phyloP scores from a whole-genome alignment of 768 basidiomycete species.

The Leccinum pellstonianum region DNA sequence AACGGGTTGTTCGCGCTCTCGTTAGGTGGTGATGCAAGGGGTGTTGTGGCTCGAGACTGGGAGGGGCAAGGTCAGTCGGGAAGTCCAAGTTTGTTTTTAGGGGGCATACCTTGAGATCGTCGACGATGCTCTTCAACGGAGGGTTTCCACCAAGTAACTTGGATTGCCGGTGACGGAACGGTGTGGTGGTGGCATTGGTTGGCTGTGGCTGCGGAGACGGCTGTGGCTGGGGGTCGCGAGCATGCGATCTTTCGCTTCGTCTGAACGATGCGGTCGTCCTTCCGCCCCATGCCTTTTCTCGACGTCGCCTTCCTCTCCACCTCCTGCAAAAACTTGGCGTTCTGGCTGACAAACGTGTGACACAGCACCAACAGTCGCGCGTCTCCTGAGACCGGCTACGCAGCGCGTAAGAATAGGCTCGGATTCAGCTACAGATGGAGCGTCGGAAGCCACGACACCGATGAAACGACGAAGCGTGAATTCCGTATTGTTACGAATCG shows the following conservation, averaged over 20 bases:
- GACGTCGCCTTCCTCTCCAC: too few relatives aligned
- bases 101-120: constrained; percentile 63
- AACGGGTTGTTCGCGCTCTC: constrained; percentile 64
- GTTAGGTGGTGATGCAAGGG: constrained; percentile 39
- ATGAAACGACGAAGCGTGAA: too few relatives aligned
- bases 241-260: neutral
- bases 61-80: neutral
- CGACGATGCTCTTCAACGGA: constrained; percentile 71
- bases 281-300: too few relatives aligned
- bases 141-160: constrained; percentile 18
- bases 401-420: too few relatives aligned
- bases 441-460: too few relatives aligned
- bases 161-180: constrained; percentile 20
- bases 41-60: constrained; percentile 42
- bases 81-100: neutral
- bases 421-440: too few relatives aligned
- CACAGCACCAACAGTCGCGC: too few relatives aligned
- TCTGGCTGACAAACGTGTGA: too few relatives aligned
- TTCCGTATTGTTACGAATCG: too few relatives aligned
- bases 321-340: too few relatives aligned
- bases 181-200: constrained; percentile 5
- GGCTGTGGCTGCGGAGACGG: neutral
- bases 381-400: too few relatives aligned
- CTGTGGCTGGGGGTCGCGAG: constrained; percentile 18
- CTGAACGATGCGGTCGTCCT: too few relatives aligned